Percentiles rank a stretch among this genome's conserved stretches.
These are phyloP conservation scores for Schizopora paradoxa DNA, from an alignment of 1,284 basidiomycete genomes.

Conservation along the genomic window DNA sequence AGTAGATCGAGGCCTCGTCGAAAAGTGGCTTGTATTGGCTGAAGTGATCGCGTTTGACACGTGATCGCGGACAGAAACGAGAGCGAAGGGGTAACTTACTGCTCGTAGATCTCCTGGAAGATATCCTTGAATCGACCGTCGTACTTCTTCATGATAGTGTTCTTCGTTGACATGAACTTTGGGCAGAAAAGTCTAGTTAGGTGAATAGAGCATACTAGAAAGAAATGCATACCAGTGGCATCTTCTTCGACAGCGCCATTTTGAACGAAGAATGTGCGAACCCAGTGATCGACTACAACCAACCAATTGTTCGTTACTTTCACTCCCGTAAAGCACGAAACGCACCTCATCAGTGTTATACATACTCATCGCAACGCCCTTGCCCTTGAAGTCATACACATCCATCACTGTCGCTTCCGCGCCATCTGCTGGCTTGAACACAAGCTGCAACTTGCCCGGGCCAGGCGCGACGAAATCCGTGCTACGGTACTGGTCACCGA, in stretches of 20 bases:
- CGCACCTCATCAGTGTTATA: constrained; percentile 90
- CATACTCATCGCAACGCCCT: constrained; percentile 89
- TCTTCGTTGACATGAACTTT: constrained; percentile 97
- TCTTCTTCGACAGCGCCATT: constrained; percentile 95
- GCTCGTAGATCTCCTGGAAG: constrained; percentile 91
- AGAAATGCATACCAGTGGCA: constrained; percentile 63
- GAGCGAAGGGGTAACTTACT: constrained; percentile 32
- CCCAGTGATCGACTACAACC: constrained; percentile 74
- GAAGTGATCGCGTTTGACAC: constrained; percentile 3
- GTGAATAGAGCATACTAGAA: neutral
- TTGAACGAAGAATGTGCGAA: constrained; percentile 98
- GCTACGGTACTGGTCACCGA: constrained; percentile 94
- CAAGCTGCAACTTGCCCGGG: constrained; percentile 85
- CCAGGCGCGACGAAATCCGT: constrained; percentile 87
- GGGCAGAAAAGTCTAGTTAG: neutral
- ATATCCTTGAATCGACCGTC: constrained; percentile 99
- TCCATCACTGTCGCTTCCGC: constrained; percentile 60
- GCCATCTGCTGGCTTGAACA: constrained; percentile 78
- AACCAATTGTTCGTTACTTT: neutral
- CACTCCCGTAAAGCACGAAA: constrained; percentile 3
- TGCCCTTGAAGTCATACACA: constrained; percentile 88
- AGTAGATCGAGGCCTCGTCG: constrained; percentile 84
- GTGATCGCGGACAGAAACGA: neutral
- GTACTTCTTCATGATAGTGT: constrained; percentile 94
- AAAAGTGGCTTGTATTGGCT: constrained; percentile 81